These are phyloP conservation scores for Jatropha curcas DNA, from an alignment of 345 rosid species.

Conservation along the genomic window DNA sequence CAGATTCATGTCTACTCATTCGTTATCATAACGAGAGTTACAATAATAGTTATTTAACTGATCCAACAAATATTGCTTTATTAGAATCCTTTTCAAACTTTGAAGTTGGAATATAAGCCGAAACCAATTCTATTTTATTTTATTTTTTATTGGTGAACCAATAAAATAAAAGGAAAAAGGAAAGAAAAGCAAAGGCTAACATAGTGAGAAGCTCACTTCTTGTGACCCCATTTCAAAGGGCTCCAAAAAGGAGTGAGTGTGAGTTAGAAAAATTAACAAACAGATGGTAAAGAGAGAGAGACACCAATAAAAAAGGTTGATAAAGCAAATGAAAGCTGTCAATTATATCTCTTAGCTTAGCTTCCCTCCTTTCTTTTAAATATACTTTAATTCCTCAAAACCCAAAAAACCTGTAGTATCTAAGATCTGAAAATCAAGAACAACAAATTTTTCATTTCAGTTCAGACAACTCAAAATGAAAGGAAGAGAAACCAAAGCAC, in stretches of 20 bases:
- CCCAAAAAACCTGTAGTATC: constrained; percentile 18
- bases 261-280: constrained; percentile 16
- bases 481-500: constrained; percentile 61
- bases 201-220: constrained; percentile 26
- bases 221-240: constrained; percentile 46
- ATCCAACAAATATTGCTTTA: too few species aligned
- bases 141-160: too few species aligned
- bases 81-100: too few species aligned
- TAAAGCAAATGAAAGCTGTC: constrained; percentile 33
- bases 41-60: too few species aligned
- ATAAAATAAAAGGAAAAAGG: too few species aligned
- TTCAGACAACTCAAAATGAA: constrained; percentile 44
- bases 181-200: constrained; percentile 29
- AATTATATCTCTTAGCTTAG: not conserved
- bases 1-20: too few species aligned
- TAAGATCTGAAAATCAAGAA: constrained; percentile 6
- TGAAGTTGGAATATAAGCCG: too few species aligned
- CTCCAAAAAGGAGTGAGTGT: constrained; percentile 23
- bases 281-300: constrained; percentile 22
- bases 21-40: too few species aligned
- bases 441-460: not conserved
- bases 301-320: constrained; percentile 3
- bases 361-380: constrained; percentile 32
- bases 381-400: constrained; percentile 10
- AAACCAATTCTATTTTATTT: too few species aligned